These are phyloP conservation scores for Fusarium hainanense DNA, from an alignment of 2,329 filamentous ascomycete species.

Conservation along the genomic window DNA sequence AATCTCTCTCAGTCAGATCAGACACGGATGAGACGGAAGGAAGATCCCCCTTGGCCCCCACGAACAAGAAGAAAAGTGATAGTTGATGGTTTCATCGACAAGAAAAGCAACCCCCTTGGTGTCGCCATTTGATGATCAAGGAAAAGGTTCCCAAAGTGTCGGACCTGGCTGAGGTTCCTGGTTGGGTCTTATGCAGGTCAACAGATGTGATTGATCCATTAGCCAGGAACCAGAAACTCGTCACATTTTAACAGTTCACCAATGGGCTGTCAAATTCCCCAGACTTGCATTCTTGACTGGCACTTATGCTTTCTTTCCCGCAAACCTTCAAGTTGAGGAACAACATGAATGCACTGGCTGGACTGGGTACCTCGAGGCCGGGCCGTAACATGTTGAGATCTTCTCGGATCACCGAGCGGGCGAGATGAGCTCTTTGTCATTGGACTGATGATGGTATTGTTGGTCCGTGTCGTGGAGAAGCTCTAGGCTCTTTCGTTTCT, in stretches of 20 bases:
- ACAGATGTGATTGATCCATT: conserved; percentile 19
- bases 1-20: not conserved
- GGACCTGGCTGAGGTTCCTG: conserved; percentile 25
- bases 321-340: not conserved
- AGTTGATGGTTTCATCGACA: conserved; percentile 27
- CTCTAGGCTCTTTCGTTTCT: conserved; percentile 32
- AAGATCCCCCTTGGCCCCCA: conserved; percentile 6
- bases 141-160: conserved; percentile 25
- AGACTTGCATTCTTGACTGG: not conserved
- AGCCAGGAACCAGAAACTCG: conserved; percentile 30
- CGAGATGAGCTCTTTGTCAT: conserved; percentile 10
- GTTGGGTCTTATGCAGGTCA: conserved; percentile 35
- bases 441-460: conserved; percentile 7
- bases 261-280: conserved; percentile 7
- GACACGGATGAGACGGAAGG: conserved; percentile 10
- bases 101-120: conserved; percentile 16
- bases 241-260: conserved; percentile 11
- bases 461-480: conserved; percentile 37
- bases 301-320: not conserved
- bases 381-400: conserved; percentile 22
- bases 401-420: conserved; percentile 21
- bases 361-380: not conserved
- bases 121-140: conserved; percentile 11
- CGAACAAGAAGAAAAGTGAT: conserved; percentile 6
- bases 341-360: not conserved